Evolutionary conservation across 345 rosid species (phyloP), one percentile per base, ranked within the genome.

Genomic region (Camelina laxa): DNA sequence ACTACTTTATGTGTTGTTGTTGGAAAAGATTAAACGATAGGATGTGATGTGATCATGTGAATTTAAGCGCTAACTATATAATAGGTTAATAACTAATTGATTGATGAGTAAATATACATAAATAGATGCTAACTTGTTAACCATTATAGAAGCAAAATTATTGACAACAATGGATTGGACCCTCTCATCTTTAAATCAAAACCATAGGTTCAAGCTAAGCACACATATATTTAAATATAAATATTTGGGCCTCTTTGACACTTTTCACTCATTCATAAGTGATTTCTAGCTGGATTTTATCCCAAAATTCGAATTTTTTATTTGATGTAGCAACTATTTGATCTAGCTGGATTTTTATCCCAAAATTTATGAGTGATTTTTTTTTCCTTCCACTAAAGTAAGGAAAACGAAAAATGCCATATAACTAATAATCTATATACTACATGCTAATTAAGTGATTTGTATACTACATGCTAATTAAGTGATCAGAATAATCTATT

Each of bases 151-250:
- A 79, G 72, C 58, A 82, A 60, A 75, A 76, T 75, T 65, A 59
- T 55, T 76, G 62, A 58, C 72, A 67, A 76, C 61, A 69, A 74
- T 39, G 62, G 17, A 64, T 51, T 64, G 76, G 80, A 70, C 80
- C 80, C 72, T 77, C 67, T 77, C 5, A 57, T 55, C 87, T 87
- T 85, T 85, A 80, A 84, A 84, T 69, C 54, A 67, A 82, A 84
- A 78, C 84, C 89, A 83, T 80, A 85, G 33, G 64, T 84, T 87
- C 71, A 75, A 87, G 71, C 58, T 65, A 70, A 83, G 75, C 79
- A 65, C 60, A 19, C 70, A 77, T 76, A 75, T 69, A 71, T 39
- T 48, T 70, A 60, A 60, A 33, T 30, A 35, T 72, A 66, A 63
- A 61, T 67, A 65, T 72, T 33, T 62, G 71, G 33, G 65, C 67